Percentiles rank a stretch among this genome's conserved stretches.
phyloP scores from a whole-genome alignment of 176 grass and related monocot species.

The Paspalum notatum region DNA sequence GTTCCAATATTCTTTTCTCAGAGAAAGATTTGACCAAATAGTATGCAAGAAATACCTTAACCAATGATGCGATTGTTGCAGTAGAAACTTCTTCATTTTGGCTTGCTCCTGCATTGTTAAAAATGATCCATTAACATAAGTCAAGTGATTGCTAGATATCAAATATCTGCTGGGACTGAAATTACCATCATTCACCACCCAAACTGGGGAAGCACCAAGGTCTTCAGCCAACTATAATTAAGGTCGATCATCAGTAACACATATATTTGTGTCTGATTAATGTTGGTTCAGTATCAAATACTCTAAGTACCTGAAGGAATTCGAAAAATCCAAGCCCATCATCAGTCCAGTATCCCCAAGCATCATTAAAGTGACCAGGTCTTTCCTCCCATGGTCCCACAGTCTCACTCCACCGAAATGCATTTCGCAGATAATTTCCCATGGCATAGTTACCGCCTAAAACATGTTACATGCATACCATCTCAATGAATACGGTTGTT shows the following conservation, averaged over 20 bases:
- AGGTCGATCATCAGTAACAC: slow-evolving; percentile 38
- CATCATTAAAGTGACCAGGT: slow-evolving; percentile 85
- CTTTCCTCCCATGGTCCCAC: slow-evolving; percentile 94
- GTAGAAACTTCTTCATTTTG: slow-evolving; percentile 71
- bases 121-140: slow-evolving; percentile 18
- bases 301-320: slow-evolving; percentile 75
- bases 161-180: slow-evolving; percentile 22
- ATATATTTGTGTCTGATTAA: not conserved
- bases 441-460: slow-evolving; percentile 87
- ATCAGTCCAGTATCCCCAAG: slow-evolving; percentile 94
- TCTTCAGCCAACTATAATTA: slow-evolving; percentile 80
- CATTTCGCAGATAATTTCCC: slow-evolving; percentile 84
- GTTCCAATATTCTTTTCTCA: not conserved
- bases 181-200: slow-evolving; percentile 93
- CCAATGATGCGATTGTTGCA: slow-evolving; percentile 58
- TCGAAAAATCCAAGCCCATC: slow-evolving; percentile 91
- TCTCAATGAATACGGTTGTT: not conserved
- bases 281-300: not conserved
- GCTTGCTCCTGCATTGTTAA: slow-evolving; percentile 69
- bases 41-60: slow-evolving; percentile 64
- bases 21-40: slow-evolving; percentile 1
- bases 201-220: slow-evolving; percentile 73
- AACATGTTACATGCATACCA: not conserved
- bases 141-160: slow-evolving; percentile 18
- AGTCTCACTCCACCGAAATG: slow-evolving; percentile 85